Base-by-base conservation (phyloP, 768 basidiomycete species). In the Tephrocybe sp. region DNA sequence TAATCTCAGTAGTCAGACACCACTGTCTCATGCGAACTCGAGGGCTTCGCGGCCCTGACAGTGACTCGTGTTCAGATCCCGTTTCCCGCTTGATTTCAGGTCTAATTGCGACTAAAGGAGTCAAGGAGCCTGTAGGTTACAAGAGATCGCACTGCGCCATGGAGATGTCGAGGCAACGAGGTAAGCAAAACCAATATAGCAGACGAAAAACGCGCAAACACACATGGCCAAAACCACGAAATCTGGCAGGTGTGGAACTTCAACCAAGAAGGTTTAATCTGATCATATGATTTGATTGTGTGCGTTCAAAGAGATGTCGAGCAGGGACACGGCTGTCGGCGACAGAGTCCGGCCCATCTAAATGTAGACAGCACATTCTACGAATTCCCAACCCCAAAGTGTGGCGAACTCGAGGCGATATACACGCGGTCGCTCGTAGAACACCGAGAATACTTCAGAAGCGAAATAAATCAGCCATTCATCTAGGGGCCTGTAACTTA, bases 161-260 rank as follows among this genome's bases (percentile, higher is more conserved):
- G 45, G 47, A 47, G 44, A 50, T 50, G 47, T 46, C 45, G 52
- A 53, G 53, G 56, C 45, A 47, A 55, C 15, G 41, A 49, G 50
- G 44, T 45, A 22, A 47, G 46, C 42, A 21, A 38, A 9, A 38
- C 37, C n/a, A 9, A 18, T 38, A 23, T 37, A 34, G 50, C 38
- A 39, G 42, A 16, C 30, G 41, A 33, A 48, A 42, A 38, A 36
- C 37, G 4, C n/a, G 37, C 42, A 22, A 42, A 42, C 29, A 47
- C 48, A 40, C 49, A 52, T 55, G 54, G 42, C 42, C 40, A 37
- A 45, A 50, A 47, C 42, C 38, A 47, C 18, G 40, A 23, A 48
- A 11, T 47, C 47, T 27, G n/a, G n/a, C n/a, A n/a, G n/a, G 39
- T 47, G 47, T 55, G 48, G 46, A 45, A 52, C 47, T 15, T 23